Evolutionary conservation across 1,139 yeast species (phyloP).

Genomic region (Geotrichum macrosporum): DNA sequence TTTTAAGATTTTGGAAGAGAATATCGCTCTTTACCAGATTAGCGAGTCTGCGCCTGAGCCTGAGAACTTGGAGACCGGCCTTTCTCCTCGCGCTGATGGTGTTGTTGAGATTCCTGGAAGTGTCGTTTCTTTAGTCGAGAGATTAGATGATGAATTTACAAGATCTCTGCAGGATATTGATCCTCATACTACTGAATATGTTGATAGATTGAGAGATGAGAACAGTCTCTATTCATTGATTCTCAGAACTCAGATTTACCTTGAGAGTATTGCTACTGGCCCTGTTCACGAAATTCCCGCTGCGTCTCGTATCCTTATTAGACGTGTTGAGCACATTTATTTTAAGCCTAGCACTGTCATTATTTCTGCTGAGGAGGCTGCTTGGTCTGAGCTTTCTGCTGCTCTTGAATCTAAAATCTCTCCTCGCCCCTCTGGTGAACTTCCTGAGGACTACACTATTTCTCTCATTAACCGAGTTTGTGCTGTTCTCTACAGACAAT

Average conservation of each 20-base stretch:
- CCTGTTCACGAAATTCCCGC: slow-evolving; percentile 38
- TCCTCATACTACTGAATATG: slow-evolving; percentile 92
- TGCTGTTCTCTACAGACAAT: slow-evolving; percentile 59
- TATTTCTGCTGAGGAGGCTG: slow-evolving; percentile 59
- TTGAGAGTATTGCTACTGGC: slow-evolving; percentile 55
- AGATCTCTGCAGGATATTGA: slow-evolving; percentile 83
- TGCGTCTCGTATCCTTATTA: slow-evolving; percentile 66
- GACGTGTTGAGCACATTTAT: slow-evolving; percentile 89
- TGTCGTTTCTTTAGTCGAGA: slow-evolving; percentile 78
- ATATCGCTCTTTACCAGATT: slow-evolving; percentile 57
- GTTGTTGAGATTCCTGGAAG: slow-evolving; percentile 77
- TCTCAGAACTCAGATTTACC: slow-evolving; percentile 79
- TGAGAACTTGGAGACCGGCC: slow-evolving; percentile 66
- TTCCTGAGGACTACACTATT: slow-evolving; percentile 41
- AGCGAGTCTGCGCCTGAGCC: slow-evolving; percentile 71
- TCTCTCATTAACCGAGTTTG: slow-evolving; percentile 63
- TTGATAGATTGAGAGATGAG: slow-evolving; percentile 88
- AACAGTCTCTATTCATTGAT: slow-evolving; percentile 67
- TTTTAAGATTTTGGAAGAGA: slow-evolving; percentile 63
- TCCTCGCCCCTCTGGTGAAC: slow-evolving; percentile 32
- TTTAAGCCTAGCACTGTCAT: slow-evolving; percentile 83
- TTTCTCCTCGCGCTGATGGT: slow-evolving; percentile 73
- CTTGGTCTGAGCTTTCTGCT: slow-evolving; percentile 55
- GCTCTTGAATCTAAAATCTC: slow-evolving; percentile 37
- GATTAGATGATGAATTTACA: slow-evolving; percentile 92